phyloP scores from a whole-genome alignment of 2,329 filamentous ascomycete species.

The Penicillium fuscoglaucum region DNA sequence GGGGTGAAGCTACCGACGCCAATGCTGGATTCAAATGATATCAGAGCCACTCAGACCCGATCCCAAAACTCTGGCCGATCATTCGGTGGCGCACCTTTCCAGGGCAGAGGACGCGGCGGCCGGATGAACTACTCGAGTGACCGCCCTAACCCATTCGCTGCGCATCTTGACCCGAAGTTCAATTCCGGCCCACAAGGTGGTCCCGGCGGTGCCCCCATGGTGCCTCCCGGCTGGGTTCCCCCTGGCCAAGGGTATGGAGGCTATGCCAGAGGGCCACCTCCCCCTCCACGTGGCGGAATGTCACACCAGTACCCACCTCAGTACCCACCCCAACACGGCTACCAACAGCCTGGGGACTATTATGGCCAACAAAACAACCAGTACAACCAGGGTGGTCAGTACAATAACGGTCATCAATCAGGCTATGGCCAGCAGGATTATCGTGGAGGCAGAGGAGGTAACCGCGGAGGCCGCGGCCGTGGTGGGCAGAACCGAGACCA shows the following conservation, averaged over 20 bases:
- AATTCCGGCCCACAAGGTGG: constrained; percentile 34
- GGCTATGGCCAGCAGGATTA: constrained; percentile 29
- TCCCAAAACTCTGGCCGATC: constrained; percentile 66
- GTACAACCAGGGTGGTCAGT: constrained; percentile 19
- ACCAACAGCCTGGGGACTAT: constrained; percentile 19
- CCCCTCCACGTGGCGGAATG: constrained; percentile 41
- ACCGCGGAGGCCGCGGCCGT: constrained; percentile 27
- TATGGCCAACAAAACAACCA: constrained; percentile 23
- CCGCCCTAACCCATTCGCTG: constrained; percentile 49
- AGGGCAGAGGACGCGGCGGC: constrained; percentile 49
- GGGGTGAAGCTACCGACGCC: constrained; percentile 73
- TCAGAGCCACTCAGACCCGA: constrained; percentile 69
- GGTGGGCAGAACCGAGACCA: constrained; percentile 31
- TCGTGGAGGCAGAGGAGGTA: constrained; percentile 27
- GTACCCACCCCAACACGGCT: constrained; percentile 21
- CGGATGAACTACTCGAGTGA: constrained; percentile 56
- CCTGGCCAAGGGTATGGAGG: constrained; percentile 32
- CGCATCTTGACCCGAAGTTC: constrained; percentile 49
- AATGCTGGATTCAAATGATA: constrained; percentile 72
- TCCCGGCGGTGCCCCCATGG: constrained; percentile 32
- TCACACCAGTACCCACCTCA: constrained; percentile 26
- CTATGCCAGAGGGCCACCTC: constrained; percentile 40
- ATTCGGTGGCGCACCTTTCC: constrained; percentile 67
- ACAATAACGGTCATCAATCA: constrained; percentile 18
- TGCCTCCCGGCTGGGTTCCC: constrained; percentile 39